Evolutionary conservation across 139 green algal species (phyloP).

Genomic region (Auxenochlorella protothecoides): DNA sequence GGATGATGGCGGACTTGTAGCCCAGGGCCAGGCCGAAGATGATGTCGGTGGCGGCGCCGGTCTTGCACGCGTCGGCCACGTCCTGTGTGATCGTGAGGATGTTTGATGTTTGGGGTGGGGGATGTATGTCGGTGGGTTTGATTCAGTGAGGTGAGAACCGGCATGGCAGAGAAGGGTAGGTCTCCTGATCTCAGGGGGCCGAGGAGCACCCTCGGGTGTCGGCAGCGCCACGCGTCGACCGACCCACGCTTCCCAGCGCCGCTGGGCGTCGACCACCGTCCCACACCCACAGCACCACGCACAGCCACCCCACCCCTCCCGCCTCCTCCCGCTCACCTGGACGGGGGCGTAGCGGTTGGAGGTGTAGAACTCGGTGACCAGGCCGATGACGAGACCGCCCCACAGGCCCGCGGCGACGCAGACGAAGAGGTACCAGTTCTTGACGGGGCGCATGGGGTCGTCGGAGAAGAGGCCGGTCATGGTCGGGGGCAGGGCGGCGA

Average conservation of each 20-base stretch:
- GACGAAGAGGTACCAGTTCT: slow-evolving; percentile 91
- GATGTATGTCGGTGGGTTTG: too few species aligned
- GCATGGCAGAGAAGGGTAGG: too few species aligned
- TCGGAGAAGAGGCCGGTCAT: slow-evolving; percentile 54
- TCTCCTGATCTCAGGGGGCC: too few species aligned
- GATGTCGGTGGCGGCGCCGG: slow-evolving; percentile 92
- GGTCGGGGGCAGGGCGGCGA: slow-evolving; percentile 46
- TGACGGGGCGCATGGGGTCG: slow-evolving; percentile 47
- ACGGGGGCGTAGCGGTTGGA: slow-evolving; percentile 75
- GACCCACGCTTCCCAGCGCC: background rate
- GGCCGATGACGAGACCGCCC: slow-evolving; percentile 90
- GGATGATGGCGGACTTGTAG: slow-evolving; percentile 93
- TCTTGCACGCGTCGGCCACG: slow-evolving; percentile 89
- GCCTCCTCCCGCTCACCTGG: slow-evolving; percentile 10
- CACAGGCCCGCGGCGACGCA: slow-evolving; percentile 85
- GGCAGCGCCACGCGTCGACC: too few species aligned
- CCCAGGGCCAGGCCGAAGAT: slow-evolving; percentile 97
- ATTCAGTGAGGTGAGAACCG: too few species aligned
- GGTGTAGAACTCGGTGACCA: slow-evolving; percentile 97
- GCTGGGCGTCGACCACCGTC: background rate
- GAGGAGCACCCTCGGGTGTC: too few species aligned
- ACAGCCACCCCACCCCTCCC: background rate
- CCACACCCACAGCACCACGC: background rate
- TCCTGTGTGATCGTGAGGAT: slow-evolving; percentile 39
- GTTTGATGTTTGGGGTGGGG: too few species aligned